Conservation (phyloP, 805 yeast species). For the Wickerhamiella musiphila region DNA sequence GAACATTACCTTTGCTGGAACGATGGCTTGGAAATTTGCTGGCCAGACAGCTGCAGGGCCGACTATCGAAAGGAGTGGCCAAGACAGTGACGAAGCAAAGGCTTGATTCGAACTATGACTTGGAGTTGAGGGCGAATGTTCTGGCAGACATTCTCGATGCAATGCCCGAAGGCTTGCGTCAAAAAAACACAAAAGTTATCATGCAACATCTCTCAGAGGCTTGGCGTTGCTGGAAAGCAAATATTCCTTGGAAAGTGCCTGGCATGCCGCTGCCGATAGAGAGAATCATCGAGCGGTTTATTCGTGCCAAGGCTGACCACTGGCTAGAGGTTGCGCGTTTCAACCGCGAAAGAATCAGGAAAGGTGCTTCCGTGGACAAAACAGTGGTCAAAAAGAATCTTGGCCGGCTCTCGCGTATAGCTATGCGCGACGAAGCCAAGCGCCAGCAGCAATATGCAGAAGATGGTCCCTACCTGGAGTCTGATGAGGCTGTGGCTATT, state of each 20-base stretch:
- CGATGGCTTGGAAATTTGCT: conserved; percentile 87
- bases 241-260: conserved; percentile 94
- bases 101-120: conserved; percentile 83
- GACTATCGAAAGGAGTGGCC: conserved; percentile 78
- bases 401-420: conserved; percentile 77
- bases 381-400: conserved; percentile 85
- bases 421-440: conserved; percentile 87
- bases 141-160: conserved; percentile 91
- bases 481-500: conserved; percentile 75
- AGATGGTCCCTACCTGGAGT: conserved; percentile 74
- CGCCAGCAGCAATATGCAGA: conserved; percentile 63
- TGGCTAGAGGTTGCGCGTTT: conserved; percentile 90
- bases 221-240: conserved; percentile 99
- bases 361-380: conserved; percentile 88
- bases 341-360: conserved; percentile 71
- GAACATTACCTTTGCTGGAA: conserved; percentile 78
- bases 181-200: conserved; percentile 69
- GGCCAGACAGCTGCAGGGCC: conserved; percentile 90
- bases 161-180: conserved; percentile 90
- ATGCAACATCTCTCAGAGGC: conserved; percentile 93
- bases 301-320: conserved; percentile 90
- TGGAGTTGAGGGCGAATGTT: conserved; percentile 84
- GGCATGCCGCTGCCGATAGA: conserved; percentile 88
- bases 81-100: conserved; percentile 92
- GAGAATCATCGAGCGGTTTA: conserved; percentile 69